These are phyloP conservation scores for Alternaria longipes DNA, from an alignment of 2,329 filamentous ascomycete genomes.

Conservation along the genomic window DNA sequence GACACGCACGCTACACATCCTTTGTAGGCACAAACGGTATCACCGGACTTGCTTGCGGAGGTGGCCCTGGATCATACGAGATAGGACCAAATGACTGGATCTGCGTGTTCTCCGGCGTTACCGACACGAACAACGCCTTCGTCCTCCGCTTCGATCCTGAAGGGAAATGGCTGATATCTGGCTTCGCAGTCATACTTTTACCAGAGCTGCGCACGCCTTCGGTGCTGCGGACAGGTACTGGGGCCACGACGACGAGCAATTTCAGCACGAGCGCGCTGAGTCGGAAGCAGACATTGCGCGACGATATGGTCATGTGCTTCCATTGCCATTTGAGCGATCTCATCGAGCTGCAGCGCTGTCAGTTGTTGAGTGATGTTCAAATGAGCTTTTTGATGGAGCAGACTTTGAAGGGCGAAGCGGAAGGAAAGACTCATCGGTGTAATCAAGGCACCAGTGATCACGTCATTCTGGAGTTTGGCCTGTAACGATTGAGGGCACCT, in stretches of 20 bases:
- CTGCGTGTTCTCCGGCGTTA: slow-evolving; percentile 19
- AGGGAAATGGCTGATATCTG: slow-evolving; percentile 17
- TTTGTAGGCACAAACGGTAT: slow-evolving; percentile 23
- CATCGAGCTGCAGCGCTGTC: slow-evolving; percentile 24
- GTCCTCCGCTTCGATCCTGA: slow-evolving; percentile 8
- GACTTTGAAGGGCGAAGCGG: slow-evolving; percentile 4
- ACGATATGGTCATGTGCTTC: slow-evolving; percentile 15
- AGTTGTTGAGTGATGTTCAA: slow-evolving; percentile 16
- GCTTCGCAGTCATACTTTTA: slow-evolving; percentile 18
- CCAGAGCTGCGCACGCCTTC: slow-evolving; percentile 14
- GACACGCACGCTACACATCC: slow-evolving; percentile 14
- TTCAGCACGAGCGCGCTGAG: not conserved
- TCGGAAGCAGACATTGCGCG: not conserved
- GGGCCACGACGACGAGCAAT: not conserved
- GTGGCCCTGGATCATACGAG: slow-evolving; percentile 8
- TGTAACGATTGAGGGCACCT: not conserved
- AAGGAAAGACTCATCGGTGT: slow-evolving; percentile 9
- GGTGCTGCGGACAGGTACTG: not conserved
- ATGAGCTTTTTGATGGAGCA: slow-evolving; percentile 18
- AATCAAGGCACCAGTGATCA: not conserved
- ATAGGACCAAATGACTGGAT: slow-evolving; percentile 15
- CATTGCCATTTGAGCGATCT: slow-evolving; percentile 28
- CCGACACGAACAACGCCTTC: slow-evolving; percentile 18
- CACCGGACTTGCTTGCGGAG: slow-evolving; percentile 18
- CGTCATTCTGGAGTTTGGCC: slow-evolving; percentile 9